Percentiles rank a stretch among this genome's conserved stretches.
phyloP scores from a whole-genome alignment of 495 filamentous ascomycete genomes.

The Filosporella fistucella region DNA sequence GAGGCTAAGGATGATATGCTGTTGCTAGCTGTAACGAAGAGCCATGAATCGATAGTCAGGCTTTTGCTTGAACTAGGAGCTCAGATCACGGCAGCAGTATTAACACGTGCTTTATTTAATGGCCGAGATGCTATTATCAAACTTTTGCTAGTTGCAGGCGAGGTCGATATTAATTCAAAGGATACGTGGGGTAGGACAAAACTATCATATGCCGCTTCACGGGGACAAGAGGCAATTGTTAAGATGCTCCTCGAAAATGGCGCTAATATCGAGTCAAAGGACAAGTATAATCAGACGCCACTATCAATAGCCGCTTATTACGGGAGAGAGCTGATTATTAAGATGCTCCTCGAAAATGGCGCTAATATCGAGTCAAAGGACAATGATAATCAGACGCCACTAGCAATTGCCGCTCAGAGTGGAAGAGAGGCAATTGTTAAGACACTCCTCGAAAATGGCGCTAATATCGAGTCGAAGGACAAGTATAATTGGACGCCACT shows the following conservation, averaged over 20 bases:
- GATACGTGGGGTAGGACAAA: background rate
- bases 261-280: background rate
- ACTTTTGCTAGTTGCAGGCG: background rate
- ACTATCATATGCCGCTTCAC: background rate
- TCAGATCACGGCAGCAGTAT: too few species aligned
- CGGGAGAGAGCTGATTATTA: background rate
- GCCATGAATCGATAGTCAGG: slow-evolving; percentile 13
- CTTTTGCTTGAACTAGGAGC: slow-evolving; percentile 21
- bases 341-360: background rate
- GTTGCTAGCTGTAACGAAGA: background rate
- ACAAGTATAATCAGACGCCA: background rate
- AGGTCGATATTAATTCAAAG: background rate
- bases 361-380: slow-evolving; percentile 1
- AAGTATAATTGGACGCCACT: slow-evolving; percentile 1
- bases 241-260: background rate
- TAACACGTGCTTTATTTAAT: too few species aligned
- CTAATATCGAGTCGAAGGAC: background rate
- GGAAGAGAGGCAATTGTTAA: background rate
- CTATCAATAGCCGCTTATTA: background rate
- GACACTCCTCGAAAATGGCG: background rate
- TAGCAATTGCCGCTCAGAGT: background rate
- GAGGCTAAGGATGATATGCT: slow-evolving; percentile 16
- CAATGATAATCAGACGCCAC: background rate
- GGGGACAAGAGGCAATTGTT: slow-evolving; percentile 1
- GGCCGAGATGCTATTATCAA: background rate